Base-by-base conservation (phyloP, 1,284 basidiomycete species). In the Xerocomus nothofagi region DNA sequence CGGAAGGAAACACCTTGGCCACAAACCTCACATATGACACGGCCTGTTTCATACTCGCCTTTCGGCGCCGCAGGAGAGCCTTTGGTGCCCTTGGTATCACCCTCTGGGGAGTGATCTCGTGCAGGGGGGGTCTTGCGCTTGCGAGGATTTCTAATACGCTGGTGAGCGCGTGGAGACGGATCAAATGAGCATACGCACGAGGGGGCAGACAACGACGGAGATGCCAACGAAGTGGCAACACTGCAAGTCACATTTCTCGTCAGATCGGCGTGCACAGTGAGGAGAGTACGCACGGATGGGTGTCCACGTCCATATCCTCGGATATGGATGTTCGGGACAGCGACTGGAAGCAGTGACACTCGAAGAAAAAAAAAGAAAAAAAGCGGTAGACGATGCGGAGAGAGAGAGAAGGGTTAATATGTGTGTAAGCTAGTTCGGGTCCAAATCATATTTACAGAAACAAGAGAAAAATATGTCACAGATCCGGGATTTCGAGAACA, bases 21-120 rank as follows among this genome's bases (percentile, higher is more conserved):
- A 61, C 86, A 88, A 4, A 73, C 69, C 51, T 81, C 79, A 67
- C 86, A 88, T 45, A 76, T 74, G 53, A 88, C 78, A 46, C 76
- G 76, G 10, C 84, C 84, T 3, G 78, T 75, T 57, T 80, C 77
- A 69, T 76, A 78, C 59, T 79, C 75, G 62, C 71, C 72, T 39
- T 70, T 66, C 27, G 69, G 61, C 12, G 63, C 43, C 31, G 57
- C 36, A 30, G 64, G 56, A 20, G 54, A 54, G 34, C 44, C 51
- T 9, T 48, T 51, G 42, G 55, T 44, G 20, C 45, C 42, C 34
- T 51, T 60, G 31, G 55, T 24, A 41, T 53, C 58, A 8, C 50
- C 49, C 12, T 61, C 58, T 9, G 59, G 54, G 10, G 57, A 54
- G 43, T 44, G 58, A 46, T 57, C 62, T 21, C 57, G 59, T 1